Evolutionary conservation across 225 moss, liverwort and hornwort genomes (phyloP).

Genomic region (Polytrichum commune): DNA sequence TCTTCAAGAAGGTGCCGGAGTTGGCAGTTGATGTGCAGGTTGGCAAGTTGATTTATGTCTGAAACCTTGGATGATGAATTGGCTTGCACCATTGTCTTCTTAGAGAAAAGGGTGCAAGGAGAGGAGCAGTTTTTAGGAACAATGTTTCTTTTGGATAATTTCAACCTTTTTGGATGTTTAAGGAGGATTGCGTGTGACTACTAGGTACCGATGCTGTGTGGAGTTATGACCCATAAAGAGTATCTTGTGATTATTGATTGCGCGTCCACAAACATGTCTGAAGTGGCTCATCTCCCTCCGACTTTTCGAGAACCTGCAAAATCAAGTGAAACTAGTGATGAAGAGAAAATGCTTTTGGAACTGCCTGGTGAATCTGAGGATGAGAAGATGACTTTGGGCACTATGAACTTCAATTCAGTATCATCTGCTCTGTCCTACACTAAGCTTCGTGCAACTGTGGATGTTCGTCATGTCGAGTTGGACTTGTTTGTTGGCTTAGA

Average conservation of each 20-base stretch:
- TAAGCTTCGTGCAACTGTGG: conserved; percentile 82
- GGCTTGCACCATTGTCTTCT: too few species aligned
- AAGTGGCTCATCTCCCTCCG: conserved; percentile 73
- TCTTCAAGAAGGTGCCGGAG: conserved; percentile 97
- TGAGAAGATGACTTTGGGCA: conserved; percentile 35
- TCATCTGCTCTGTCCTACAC: conserved; percentile 50
- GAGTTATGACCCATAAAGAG: conserved; percentile 94
- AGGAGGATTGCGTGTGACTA: not conserved
- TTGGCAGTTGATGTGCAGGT: conserved; percentile 94
- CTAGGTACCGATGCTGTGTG: conserved; percentile 86
- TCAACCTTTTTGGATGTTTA: not conserved
- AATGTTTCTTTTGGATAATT: too few species aligned
- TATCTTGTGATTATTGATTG: conserved; percentile 95
- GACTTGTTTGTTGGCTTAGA: conserved; percentile 76
- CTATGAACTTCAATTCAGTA: conserved; percentile 31
- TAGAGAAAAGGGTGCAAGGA: too few species aligned
- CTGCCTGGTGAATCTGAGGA: conserved; percentile 71
- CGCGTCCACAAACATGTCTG: conserved; percentile 90
- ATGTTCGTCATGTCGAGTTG: conserved; percentile 80
- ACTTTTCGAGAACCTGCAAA: conserved; percentile 71
- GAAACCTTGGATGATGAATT: not conserved
- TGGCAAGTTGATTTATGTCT: not conserved
- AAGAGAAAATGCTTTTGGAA: conserved; percentile 83
- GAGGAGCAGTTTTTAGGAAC: too few species aligned
- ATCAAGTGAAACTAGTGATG: conserved; percentile 65